Base-by-base conservation (phyloP, 2,329 filamentous ascomycete genomes). In the Akanthomyces lecanii region DNA sequence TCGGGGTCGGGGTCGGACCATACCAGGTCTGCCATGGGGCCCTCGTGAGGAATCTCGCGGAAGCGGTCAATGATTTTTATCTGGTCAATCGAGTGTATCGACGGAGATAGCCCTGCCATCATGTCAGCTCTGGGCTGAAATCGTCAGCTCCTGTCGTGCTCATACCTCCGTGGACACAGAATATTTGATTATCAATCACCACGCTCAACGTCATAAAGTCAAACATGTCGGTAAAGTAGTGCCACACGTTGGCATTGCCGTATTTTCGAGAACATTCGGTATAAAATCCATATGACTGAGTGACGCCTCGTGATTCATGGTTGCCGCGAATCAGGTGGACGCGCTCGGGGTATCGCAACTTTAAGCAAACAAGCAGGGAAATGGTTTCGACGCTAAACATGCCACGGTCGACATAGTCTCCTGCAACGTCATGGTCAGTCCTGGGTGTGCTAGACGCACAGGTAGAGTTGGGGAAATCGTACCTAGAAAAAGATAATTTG, bases 401-500 rank as follows among this genome's bases (percentile, higher is more conserved):
- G 67, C 95, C 95, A 82, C 95, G 89, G 78, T 99, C 95, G 73
- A 99, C 95, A 74, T 98, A 99, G 78, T 99, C 95, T 75, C 95
- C 92, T 96, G 64, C 10, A 61, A 8, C 7, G 8, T 16, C 12
- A 30, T 44, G 14, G 47, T 61, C 40, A 61, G 59, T 21, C n/a
- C 5, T 18, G 4, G 4, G 11, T 14, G 44, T 14, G 14, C 36
- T 12, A 18, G 25, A 62, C 21, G 42, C 47, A 25, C 14, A 55
- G 28, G 28, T 14, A 51, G 7, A 23, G 30, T 8, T 4, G 25
- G 18, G 48, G 16, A 62, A 11, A 54, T 59, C 87, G 74, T 80
- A 95, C 92, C 93, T 92, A 99, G 98, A 82, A 98, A 98, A 69
- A 98, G 89, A 79, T 98, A 98, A 82, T 98, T 98, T 74, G 95